Conservation (phyloP, 495 filamentous ascomycete species). For the Aspergillus biplanus region DNA sequence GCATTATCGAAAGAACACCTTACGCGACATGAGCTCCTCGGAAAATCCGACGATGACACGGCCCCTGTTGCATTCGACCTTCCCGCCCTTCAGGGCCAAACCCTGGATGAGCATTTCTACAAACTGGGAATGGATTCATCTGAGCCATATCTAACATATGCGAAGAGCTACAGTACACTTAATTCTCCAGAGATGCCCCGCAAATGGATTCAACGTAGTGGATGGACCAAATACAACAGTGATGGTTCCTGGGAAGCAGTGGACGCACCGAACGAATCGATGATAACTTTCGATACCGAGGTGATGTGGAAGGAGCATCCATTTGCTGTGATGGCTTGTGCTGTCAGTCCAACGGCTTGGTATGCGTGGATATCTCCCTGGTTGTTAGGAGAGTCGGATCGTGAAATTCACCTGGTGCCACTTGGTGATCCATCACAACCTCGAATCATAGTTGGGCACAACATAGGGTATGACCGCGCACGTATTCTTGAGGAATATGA, state of each 20-base stretch:
- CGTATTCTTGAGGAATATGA: slow-evolving; percentile 89
- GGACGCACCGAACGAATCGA: slow-evolving; percentile 74
- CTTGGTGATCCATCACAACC: slow-evolving; percentile 71
- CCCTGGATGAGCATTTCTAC: slow-evolving; percentile 94
- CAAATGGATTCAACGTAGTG: slow-evolving; percentile 77
- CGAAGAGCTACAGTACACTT: slow-evolving; percentile 69
- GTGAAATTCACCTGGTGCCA: slow-evolving; percentile 79
- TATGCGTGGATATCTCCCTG: slow-evolving; percentile 98
- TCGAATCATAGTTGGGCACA: slow-evolving; percentile 88
- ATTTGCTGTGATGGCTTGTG: slow-evolving; percentile 96
- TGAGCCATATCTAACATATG: slow-evolving; percentile 79
- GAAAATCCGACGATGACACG: slow-evolving; percentile 78
- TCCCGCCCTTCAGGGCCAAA: slow-evolving; percentile 74
- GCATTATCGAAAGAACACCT: slow-evolving; percentile 82
- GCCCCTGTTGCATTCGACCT: slow-evolving; percentile 84
- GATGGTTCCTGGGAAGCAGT: slow-evolving; percentile 74
- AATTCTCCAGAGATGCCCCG: slow-evolving; percentile 74
- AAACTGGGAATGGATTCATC: slow-evolving; percentile 85
- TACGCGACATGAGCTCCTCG: slow-evolving; percentile 82
- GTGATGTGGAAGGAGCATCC: slow-evolving; percentile 92
- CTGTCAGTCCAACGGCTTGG: slow-evolving; percentile 84
- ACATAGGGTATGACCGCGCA: slow-evolving; percentile 93
- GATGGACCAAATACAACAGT: slow-evolving; percentile 89
- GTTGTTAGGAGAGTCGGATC: slow-evolving; percentile 82
- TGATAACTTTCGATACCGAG: slow-evolving; percentile 94